phyloP scores from a whole-genome alignment of 495 filamentous ascomycete species.

The Aspergillus campestris region DNA sequence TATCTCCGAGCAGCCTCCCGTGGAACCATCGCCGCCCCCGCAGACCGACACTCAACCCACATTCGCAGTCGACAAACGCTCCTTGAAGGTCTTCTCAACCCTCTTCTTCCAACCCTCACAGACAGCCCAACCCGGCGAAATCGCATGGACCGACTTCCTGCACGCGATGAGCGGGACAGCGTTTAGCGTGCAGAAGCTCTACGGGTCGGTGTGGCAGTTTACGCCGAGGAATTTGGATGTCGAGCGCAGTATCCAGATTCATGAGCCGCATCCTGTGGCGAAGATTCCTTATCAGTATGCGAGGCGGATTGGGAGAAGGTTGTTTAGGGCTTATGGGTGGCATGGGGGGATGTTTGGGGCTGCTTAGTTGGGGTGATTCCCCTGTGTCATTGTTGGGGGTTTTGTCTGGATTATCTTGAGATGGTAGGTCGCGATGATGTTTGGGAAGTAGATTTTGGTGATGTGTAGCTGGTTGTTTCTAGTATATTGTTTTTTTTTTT shows the following conservation, averaged over 20 bases:
- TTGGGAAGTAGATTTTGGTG: no score
- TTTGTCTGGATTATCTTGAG: no score
- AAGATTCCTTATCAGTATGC: constrained; percentile 38
- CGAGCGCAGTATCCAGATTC: constrained; percentile 42
- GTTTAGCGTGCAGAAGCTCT: constrained; percentile 40
- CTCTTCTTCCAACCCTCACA: constrained; percentile 31
- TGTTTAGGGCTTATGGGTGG: constrained; percentile 41
- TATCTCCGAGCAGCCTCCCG: neutral
- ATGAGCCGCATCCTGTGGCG: constrained; percentile 41
- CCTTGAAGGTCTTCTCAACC: constrained; percentile 38
- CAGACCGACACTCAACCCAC: constrained; percentile 12
- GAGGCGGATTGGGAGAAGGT: constrained; percentile 30
- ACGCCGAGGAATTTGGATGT: constrained; percentile 25
- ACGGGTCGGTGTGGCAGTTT: constrained; percentile 47
- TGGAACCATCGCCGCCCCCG: neutral
- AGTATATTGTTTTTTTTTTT: no score
- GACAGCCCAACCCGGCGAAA: constrained; percentile 27
- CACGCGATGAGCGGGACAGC: constrained; percentile 39
- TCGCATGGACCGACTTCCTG: constrained; percentile 46
- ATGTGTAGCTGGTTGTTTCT: no score
- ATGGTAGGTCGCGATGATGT: no score
- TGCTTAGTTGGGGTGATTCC: no score
- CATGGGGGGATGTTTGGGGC: constrained; percentile 19
- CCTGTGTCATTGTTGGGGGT: no score
- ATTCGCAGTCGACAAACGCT: constrained; percentile 33